phyloP scores from a whole-genome alignment of 2,329 filamentous ascomycete genomes.

The Aspergillus aculeatus region DNA sequence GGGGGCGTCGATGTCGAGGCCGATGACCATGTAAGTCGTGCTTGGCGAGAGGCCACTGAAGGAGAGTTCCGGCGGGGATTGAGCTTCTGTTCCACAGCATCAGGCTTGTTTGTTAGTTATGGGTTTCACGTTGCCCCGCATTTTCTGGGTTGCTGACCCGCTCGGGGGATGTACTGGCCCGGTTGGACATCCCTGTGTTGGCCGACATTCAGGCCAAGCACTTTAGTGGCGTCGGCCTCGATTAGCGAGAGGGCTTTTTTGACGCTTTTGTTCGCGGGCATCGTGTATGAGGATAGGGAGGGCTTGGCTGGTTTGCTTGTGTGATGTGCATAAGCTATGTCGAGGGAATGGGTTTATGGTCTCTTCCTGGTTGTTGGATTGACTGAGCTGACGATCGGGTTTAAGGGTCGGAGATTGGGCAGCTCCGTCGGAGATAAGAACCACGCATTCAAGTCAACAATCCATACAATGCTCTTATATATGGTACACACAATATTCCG shows the following conservation, averaged over 20 bases:
- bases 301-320: neutral
- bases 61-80: neutral
- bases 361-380: too few species aligned
- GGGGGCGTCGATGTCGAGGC: conserved; percentile 1
- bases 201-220: neutral
- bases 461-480: too few species aligned
- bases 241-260: neutral
- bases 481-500: too few species aligned
- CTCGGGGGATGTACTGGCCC: neutral
- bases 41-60: neutral
- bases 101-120: neutral
- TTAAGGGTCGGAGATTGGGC: too few species aligned
- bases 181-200: neutral
- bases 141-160: neutral
- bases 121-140: too few species aligned
- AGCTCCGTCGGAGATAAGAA: too few species aligned
- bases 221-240: neutral
- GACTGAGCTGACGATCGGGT: too few species aligned
- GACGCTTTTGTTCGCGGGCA: neutral
- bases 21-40: neutral
- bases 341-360: neutral
- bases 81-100: neutral
- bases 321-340: too few species aligned
- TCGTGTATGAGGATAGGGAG: neutral
- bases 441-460: too few species aligned